Evolutionary conservation across 2,329 filamentous ascomycete species (phyloP).

Genomic region (Alternaria panax): DNA sequence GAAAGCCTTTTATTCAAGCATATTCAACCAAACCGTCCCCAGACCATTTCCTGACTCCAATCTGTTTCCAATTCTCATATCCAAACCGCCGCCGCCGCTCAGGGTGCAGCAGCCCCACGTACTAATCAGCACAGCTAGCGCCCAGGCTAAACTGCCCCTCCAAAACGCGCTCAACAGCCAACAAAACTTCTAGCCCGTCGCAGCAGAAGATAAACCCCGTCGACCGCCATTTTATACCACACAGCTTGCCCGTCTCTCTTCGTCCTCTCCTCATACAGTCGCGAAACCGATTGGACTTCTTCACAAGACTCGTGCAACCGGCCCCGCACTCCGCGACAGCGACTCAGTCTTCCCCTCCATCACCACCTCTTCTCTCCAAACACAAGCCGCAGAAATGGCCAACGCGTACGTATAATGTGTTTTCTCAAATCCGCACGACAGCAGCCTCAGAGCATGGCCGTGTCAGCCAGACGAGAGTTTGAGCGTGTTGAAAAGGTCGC

Average conservation of each 20-base stretch:
- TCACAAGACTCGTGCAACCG: constrained; percentile 20
- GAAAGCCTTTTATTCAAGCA: constrained; percentile 11
- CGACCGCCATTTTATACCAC: constrained; percentile 24
- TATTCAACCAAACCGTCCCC: constrained; percentile 12
- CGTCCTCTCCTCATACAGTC: constrained; percentile 4
- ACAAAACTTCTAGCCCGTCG: constrained; percentile 28
- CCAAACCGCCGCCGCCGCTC: constrained; percentile 26
- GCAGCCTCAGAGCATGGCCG: background rate
- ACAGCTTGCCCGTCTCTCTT: constrained; percentile 7
- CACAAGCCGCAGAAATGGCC: constrained; percentile 58
- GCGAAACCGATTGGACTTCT: constrained; percentile 21
- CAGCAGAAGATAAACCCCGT: constrained; percentile 30
- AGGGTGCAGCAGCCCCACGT: constrained; percentile 35
- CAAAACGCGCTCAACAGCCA: constrained; percentile 33
- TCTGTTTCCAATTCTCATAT: constrained; percentile 23
- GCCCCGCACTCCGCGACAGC: constrained; percentile 25
- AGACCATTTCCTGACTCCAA: constrained; percentile 13
- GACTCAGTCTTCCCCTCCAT: constrained; percentile 14
- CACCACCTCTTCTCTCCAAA: constrained; percentile 14
- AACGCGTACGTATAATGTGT: constrained; percentile 66
- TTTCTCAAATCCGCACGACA: background rate
- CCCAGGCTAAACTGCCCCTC: constrained; percentile 29
- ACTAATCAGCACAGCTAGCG: constrained; percentile 28
- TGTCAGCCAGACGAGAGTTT: background rate
- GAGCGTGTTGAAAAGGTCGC: background rate